Conservation (phyloP, 2,329 filamentous ascomycete species). For the Gliomastix tumulicola region DNA sequence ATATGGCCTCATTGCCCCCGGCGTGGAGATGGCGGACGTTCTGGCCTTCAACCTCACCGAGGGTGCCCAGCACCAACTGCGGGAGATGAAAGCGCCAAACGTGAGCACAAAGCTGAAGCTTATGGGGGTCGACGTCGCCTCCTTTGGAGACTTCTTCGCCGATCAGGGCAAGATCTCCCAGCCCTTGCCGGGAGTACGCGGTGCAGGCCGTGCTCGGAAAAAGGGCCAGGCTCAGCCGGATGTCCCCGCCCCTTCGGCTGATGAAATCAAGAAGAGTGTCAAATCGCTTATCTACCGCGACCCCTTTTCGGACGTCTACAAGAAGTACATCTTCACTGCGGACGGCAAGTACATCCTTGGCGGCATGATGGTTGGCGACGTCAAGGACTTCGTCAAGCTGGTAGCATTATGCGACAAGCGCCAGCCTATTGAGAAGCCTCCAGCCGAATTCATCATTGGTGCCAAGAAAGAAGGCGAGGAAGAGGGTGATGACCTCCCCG, state of each 20-base stretch:
- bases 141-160: conserved; percentile 90
- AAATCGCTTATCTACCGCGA: conserved; percentile 86
- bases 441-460: conserved; percentile 77
- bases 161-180: conserved; percentile 57
- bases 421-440: conserved; percentile 70
- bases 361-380: conserved; percentile 98
- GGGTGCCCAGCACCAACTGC: conserved; percentile 62
- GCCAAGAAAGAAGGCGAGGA: conserved; percentile 68
- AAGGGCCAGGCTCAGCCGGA: conserved; percentile 6
- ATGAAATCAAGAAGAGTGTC: conserved; percentile 32
- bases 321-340: conserved; percentile 85
- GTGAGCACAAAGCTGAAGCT: conserved; percentile 89
- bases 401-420: conserved; percentile 82
- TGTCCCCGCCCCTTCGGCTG: conserved; percentile 5
- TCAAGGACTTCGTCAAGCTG: conserved; percentile 81
- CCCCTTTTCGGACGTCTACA: conserved; percentile 82
- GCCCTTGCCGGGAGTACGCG: conserved; percentile 14
- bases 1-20: conserved; percentile 82
- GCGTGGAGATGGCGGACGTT: conserved; percentile 88
- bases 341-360: conserved; percentile 87
- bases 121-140: conserved; percentile 83
- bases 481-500: conserved; percentile 67
- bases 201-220: conserved; percentile 10
- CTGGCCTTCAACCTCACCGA: conserved; percentile 87
- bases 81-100: conserved; percentile 74